Evolutionary conservation across 371 early-diverging fungal genomes (phyloP).

Genomic region (Mortierella sp.): DNA sequence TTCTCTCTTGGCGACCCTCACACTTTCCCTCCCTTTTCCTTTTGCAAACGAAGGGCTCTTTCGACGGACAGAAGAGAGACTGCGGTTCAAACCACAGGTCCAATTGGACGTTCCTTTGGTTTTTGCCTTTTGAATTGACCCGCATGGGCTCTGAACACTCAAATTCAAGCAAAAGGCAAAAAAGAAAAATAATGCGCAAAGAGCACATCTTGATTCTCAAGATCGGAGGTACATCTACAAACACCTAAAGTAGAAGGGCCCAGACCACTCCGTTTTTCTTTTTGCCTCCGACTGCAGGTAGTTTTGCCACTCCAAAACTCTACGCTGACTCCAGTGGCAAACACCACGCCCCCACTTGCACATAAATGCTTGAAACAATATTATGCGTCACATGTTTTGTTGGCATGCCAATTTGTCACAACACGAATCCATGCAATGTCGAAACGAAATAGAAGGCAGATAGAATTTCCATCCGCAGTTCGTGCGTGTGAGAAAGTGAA

Average conservation of each 20-base stretch:
- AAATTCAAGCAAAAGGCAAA: neutral
- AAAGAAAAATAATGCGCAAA: neutral
- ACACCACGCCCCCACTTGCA: neutral
- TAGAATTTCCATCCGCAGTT: too few species aligned
- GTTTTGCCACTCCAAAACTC: slow-evolving; percentile 10
- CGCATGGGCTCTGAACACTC: neutral
- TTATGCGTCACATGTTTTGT: neutral
- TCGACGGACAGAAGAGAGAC: too few species aligned
- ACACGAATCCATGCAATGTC: neutral
- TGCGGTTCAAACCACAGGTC: too few species aligned
- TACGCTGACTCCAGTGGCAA: slow-evolving; percentile 7
- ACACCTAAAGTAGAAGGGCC: neutral
- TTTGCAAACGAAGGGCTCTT: neutral
- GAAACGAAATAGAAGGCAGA: too few species aligned
- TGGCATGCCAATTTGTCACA: neutral
- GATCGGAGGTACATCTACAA: neutral
- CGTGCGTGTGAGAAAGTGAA: neutral
- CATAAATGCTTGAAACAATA: neutral
- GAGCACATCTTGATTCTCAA: neutral
- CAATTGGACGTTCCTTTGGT: neutral
- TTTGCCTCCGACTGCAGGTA: neutral
- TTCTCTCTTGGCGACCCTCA: neutral
- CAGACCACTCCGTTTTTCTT: neutral
- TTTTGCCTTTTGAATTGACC: neutral
- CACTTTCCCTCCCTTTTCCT: neutral